phyloP scores from a whole-genome alignment of 352 stramenopile genomes.

The Hyaloperonospora arabidopsidis region DNA sequence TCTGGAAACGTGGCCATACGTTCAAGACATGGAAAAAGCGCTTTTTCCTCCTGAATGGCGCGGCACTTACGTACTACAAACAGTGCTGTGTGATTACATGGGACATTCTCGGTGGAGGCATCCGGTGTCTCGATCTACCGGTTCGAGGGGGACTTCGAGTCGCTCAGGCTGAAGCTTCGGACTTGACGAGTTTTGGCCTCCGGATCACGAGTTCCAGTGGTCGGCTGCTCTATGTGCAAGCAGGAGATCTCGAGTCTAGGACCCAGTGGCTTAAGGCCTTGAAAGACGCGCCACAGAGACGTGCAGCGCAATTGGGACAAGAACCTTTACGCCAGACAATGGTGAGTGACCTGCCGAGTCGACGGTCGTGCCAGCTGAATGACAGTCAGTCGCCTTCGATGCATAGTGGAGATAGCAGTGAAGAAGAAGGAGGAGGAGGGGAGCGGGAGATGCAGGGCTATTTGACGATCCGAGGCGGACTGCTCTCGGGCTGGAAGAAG shows the following conservation, averaged over 20 bases:
- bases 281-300: slow-evolving; percentile 33
- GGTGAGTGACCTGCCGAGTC: slow-evolving; percentile 35
- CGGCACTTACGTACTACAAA: slow-evolving; percentile 61
- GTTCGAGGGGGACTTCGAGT: slow-evolving; percentile 51
- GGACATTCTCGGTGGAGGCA: slow-evolving; percentile 40
- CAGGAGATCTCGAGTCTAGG: slow-evolving; percentile 37
- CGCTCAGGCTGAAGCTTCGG: slow-evolving; percentile 30
- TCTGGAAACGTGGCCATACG: slow-evolving; percentile 65
- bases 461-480: slow-evolving; percentile 32
- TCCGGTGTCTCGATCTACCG: slow-evolving; percentile 51
- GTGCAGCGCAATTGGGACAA: slow-evolving; percentile 22
- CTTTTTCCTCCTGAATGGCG: slow-evolving; percentile 64
- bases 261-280: slow-evolving; percentile 53
- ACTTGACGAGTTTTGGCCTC: slow-evolving; percentile 50
- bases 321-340: slow-evolving; percentile 31
- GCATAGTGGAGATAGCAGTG: slow-evolving; percentile 41
- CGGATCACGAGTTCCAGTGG: slow-evolving; percentile 55
- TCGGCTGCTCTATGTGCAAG: slow-evolving; percentile 49
- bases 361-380: slow-evolving; percentile 20
- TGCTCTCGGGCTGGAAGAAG: slow-evolving; percentile 46
- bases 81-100: slow-evolving; percentile 61
- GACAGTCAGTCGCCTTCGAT: slow-evolving; percentile 13
- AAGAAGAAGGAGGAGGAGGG: slow-evolving; percentile 32
- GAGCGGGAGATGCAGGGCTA: slow-evolving; percentile 37
- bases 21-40: slow-evolving; percentile 81